Conservation (phyloP, 2,329 filamentous ascomycete species). For the Stachybotrys chartarum region DNA sequence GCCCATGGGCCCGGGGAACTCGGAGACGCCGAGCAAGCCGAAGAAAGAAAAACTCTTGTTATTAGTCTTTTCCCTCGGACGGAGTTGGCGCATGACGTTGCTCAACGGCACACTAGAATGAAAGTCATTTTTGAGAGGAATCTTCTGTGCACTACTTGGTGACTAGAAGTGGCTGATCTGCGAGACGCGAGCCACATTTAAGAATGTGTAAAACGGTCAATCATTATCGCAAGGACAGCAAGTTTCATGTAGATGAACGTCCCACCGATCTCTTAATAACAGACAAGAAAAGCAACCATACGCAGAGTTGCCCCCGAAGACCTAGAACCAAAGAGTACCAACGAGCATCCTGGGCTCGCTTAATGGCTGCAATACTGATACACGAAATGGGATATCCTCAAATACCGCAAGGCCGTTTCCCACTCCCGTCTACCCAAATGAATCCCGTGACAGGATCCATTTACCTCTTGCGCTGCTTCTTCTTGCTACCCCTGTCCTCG, state of each 20-base stretch:
- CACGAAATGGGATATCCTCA: background rate
- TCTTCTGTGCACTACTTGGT: background rate
- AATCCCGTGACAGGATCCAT: background rate
- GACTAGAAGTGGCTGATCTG: background rate
- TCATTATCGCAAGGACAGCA: background rate
- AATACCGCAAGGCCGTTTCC: background rate
- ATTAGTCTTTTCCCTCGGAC: background rate
- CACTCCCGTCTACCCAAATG: background rate
- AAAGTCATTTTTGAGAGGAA: background rate
- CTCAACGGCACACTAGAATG: background rate
- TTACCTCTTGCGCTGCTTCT: constrained; percentile 25
- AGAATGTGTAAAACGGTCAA: too few relatives aligned
- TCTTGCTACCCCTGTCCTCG: constrained; percentile 60
- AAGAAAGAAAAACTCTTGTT: background rate
- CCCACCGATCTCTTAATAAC: background rate
- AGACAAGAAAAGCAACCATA: background rate
- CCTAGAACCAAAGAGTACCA: background rate
- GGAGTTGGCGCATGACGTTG: background rate
- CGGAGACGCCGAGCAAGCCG: background rate
- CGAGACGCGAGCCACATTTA: too few relatives aligned
- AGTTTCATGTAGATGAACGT: background rate
- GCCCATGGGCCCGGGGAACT: background rate
- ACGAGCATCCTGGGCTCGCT: background rate
- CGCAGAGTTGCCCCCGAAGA: background rate
- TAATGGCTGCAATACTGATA: background rate